phyloP scores from a whole-genome alignment of 495 filamentous ascomycete genomes.

The Cetradonia linearis region DNA sequence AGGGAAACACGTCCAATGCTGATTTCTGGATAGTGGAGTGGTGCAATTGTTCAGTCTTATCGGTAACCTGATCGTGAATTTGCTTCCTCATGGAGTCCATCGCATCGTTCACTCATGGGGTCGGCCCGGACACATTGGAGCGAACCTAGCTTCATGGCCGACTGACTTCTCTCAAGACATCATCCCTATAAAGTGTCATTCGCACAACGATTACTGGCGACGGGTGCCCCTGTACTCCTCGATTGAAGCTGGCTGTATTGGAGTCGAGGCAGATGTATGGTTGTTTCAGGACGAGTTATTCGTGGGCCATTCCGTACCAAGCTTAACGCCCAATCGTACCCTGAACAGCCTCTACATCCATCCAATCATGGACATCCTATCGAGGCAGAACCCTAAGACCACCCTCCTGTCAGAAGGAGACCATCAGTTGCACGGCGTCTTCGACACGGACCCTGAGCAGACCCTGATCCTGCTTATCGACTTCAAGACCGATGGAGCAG shows the following conservation, averaged over 20 bases:
- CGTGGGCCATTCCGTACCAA: conserved; percentile 47
- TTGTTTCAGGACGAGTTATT: conserved; percentile 57
- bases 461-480: conserved; percentile 37
- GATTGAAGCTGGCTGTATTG: conserved; percentile 55
- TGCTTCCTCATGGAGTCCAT: conserved; percentile 51
- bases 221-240: conserved; percentile 60
- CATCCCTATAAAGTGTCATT: conserved; percentile 59
- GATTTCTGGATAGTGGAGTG: conserved; percentile 31
- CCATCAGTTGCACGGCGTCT: conserved; percentile 31
- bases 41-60: conserved; percentile 43
- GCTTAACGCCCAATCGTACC: conserved; percentile 41
- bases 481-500: conserved; percentile 34
- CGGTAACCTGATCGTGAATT: conserved; percentile 39
- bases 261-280: conserved; percentile 85
- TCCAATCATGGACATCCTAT: conserved; percentile 43
- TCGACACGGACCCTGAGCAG: conserved; percentile 32
- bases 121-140: conserved; percentile 37
- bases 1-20: neutral
- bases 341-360: conserved; percentile 47
- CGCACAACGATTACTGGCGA: conserved; percentile 88
- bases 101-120: conserved; percentile 44
- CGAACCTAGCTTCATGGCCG: conserved; percentile 51
- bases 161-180: conserved; percentile 68
- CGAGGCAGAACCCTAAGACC: conserved; percentile 35
- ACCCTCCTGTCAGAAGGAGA: conserved; percentile 13